A percentile compares a stretch with the other conserved stretches of the same genome.
These are phyloP conservation scores for Orbilia quercus DNA, from an alignment of 2,329 filamentous ascomycete genomes.

Conservation along the genomic window DNA sequence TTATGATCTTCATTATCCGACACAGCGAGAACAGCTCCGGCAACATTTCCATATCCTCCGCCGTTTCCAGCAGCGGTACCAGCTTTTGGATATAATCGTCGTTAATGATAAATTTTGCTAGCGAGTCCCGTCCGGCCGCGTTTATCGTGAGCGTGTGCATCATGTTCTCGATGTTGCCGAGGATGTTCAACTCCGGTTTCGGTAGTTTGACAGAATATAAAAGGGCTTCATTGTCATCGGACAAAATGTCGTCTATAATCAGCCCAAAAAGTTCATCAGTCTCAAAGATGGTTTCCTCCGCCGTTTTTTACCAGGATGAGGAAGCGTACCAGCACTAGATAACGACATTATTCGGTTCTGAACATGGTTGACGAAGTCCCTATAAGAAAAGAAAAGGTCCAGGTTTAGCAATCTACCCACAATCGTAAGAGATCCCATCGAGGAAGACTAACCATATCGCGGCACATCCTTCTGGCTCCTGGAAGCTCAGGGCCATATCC, in stretches of 20 bases:
- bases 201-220: slow-evolving; percentile 78
- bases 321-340: slow-evolving; percentile 70
- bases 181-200: slow-evolving; percentile 80
- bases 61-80: slow-evolving; percentile 84
- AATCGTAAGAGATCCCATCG: not conserved
- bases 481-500: slow-evolving; percentile 98
- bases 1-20: slow-evolving; percentile 97
- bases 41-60: slow-evolving; percentile 90
- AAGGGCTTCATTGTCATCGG: slow-evolving; percentile 84
- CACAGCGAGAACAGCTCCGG: slow-evolving; percentile 88
- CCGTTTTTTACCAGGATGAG: slow-evolving; percentile 19
- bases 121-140: slow-evolving; percentile 80
- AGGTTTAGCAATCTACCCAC: slow-evolving; percentile 11
- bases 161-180: slow-evolving; percentile 83
- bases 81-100: slow-evolving; percentile 90
- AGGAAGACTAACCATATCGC: slow-evolving; percentile 78
- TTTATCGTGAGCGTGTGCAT: slow-evolving; percentile 83
- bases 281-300: slow-evolving; percentile 4
- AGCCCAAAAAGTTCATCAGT: slow-evolving; percentile 9
- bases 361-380: slow-evolving; percentile 89
- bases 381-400: slow-evolving; percentile 63
- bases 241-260: slow-evolving; percentile 79
- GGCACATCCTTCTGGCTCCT: slow-evolving; percentile 93
- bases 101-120: slow-evolving; percentile 85
- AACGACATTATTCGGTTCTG: slow-evolving; percentile 78